A percentile compares a stretch with the other conserved stretches of the same genome.
These are phyloP conservation scores for Leccinum insigne DNA, from an alignment of 1,284 basidiomycete genomes.

Conservation along the genomic window DNA sequence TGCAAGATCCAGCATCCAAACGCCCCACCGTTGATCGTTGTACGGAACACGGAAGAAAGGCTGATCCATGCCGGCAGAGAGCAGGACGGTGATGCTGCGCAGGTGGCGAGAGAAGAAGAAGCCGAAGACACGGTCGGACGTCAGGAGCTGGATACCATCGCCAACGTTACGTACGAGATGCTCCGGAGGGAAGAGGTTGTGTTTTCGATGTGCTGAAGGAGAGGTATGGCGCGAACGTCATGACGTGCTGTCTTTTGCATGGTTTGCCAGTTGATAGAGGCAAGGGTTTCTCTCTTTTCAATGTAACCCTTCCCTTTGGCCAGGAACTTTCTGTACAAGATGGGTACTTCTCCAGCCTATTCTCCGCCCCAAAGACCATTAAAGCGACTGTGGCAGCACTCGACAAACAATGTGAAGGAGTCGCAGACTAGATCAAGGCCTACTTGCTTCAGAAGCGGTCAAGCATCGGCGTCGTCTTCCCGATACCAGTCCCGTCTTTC, in stretches of 20 bases:
- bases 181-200: background rate
- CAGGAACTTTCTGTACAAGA: conserved; percentile 27
- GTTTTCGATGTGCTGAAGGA: conserved; percentile 19
- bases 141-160: conserved; percentile 3
- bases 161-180: conserved; percentile 23
- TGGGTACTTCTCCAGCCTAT: conserved; percentile 18
- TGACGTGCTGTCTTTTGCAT: conserved; percentile 31
- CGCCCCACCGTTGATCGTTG: conserved; percentile 44
- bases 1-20: conserved; percentile 58
- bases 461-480: background rate
- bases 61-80: conserved; percentile 13
- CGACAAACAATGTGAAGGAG: conserved; percentile 28
- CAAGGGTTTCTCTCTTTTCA: background rate
- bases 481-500: conserved; percentile 9
- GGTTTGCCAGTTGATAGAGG: conserved; percentile 35
- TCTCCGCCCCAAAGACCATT: conserved; percentile 16
- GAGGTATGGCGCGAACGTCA: conserved; percentile 16
- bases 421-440: conserved; percentile 27
- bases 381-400: conserved; percentile 20
- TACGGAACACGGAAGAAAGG: conserved; percentile 45
- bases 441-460: conserved; percentile 9
- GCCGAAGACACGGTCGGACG: conserved; percentile 26
- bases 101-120: conserved; percentile 26
- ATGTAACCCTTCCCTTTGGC: background rate
- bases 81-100: conserved; percentile 17